A percentile compares a stretch with the other conserved stretches of the same genome.
Evolutionary conservation across 345 rosid species (phyloP).

Genomic region (Ricinus communis): DNA sequence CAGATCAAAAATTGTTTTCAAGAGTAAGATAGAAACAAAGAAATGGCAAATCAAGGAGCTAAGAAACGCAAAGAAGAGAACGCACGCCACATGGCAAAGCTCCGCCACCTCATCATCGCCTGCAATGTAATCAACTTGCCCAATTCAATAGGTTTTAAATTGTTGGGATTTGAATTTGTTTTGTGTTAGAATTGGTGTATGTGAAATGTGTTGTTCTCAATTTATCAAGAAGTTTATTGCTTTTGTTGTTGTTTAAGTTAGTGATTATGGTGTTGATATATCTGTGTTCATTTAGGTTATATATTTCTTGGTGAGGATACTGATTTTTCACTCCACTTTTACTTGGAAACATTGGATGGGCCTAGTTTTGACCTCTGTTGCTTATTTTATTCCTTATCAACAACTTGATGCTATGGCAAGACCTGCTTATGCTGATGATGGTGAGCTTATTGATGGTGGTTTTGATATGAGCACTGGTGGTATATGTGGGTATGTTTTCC

Average conservation of each 20-base stretch:
- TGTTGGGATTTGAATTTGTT: background rate
- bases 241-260: slow-evolving; percentile 1
- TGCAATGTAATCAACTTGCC: slow-evolving; percentile 47
- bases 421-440: slow-evolving; percentile 62
- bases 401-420: slow-evolving; percentile 74
- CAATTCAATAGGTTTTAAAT: background rate
- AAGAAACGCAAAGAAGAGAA: slow-evolving; percentile 92
- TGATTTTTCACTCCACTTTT: slow-evolving; percentile 59
- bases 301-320: slow-evolving; percentile 63
- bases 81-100: slow-evolving; percentile 68
- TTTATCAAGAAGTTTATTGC: background rate
- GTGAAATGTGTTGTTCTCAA: background rate
- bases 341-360: slow-evolving; percentile 86
- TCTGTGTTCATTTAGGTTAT: slow-evolving; percentile 47
- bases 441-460: slow-evolving; percentile 84
- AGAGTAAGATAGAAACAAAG: background rate
- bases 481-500: slow-evolving; percentile 66
- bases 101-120: slow-evolving; percentile 62
- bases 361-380: slow-evolving; percentile 59
- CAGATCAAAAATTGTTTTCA: background rate
- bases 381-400: slow-evolving; percentile 67
- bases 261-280: background rate
- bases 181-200: background rate
- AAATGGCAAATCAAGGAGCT: slow-evolving; percentile 94
- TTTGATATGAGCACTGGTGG: slow-evolving; percentile 90